Percentiles rank a stretch among this genome's conserved stretches.
Evolutionary conservation across 225 moss, liverwort and hornwort genomes (phyloP).

Genomic region (Pseudisothecium myosuroides): DNA sequence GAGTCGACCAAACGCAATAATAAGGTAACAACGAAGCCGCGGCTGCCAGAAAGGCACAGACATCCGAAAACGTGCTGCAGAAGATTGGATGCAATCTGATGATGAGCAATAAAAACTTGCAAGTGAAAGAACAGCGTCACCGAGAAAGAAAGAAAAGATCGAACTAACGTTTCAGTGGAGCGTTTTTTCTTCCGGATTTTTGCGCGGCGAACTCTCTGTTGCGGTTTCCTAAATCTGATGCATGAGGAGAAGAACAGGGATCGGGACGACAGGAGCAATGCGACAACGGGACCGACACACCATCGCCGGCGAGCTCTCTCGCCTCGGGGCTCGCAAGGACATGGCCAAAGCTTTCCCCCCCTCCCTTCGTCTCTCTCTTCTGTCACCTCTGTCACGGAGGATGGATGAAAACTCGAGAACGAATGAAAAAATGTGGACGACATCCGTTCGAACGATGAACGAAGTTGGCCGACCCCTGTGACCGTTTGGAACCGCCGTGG

Average conservation of each 20-base stretch:
- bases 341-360: neutral
- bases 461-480: neutral
- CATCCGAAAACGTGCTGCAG: neutral
- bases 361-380: neutral
- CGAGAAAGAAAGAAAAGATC: conserved; percentile 1
- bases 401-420: neutral
- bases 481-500: neutral
- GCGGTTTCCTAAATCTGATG: neutral
- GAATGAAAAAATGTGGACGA: neutral
- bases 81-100: neutral
- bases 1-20: conserved; percentile 14
- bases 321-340: neutral
- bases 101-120: neutral
- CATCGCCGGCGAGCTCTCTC: conserved; percentile 2
- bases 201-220: neutral
- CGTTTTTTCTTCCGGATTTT: neutral
- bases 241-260: neutral
- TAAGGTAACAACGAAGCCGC: neutral
- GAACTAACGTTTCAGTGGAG: neutral
- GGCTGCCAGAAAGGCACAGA: conserved; percentile 3
- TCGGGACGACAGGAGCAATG: neutral
- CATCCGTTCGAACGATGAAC: accelerated
- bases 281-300: neutral
- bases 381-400: neutral
- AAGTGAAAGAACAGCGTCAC: conserved; percentile 1